Evolutionary conservation across 2,329 filamentous ascomycete species (phyloP).

Genomic region (Westerdykella ornata): DNA sequence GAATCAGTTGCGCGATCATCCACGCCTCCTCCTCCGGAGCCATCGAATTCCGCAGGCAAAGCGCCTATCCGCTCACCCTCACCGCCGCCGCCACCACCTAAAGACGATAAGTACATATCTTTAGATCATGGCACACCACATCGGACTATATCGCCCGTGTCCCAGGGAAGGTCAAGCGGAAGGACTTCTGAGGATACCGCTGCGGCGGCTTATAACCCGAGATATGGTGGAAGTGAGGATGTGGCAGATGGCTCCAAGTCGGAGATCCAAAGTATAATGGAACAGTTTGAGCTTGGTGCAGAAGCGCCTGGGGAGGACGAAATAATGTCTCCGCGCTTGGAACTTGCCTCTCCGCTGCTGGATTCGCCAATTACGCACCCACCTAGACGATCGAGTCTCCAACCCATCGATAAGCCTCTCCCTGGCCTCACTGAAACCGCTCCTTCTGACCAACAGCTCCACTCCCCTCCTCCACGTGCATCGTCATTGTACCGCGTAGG

Average conservation of each 20-base stretch:
- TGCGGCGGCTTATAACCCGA: slow-evolving; percentile 46
- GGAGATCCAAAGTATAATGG: slow-evolving; percentile 97
- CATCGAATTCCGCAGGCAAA: slow-evolving; percentile 24
- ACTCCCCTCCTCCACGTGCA: slow-evolving; percentile 30
- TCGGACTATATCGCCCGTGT: slow-evolving; percentile 27
- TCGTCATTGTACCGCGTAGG: slow-evolving; percentile 31
- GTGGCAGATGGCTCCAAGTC: slow-evolving; percentile 57
- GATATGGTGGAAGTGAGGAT: slow-evolving; percentile 31
- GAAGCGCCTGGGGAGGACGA: slow-evolving; percentile 68
- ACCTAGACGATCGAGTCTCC: slow-evolving; percentile 78
- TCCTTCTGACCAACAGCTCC: slow-evolving; percentile 16
- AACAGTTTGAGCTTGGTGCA: slow-evolving; percentile 75
- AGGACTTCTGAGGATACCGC: slow-evolving; percentile 35
- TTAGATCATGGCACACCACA: slow-evolving; percentile 39
- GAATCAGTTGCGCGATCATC: slow-evolving; percentile 8
- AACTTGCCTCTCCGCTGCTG: slow-evolving; percentile 72
- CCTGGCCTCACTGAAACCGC: slow-evolving; percentile 16
- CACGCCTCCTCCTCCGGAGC: slow-evolving; percentile 17
- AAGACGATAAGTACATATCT: slow-evolving; percentile 47
- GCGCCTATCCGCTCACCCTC: slow-evolving; percentile 28
- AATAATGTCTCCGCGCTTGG: slow-evolving; percentile 85
- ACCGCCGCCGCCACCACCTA: slow-evolving; percentile 46
- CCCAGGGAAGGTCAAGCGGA: slow-evolving; percentile 34
- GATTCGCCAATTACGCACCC: slow-evolving; percentile 63
- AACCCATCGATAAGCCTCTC: slow-evolving; percentile 52